Conservation (phyloP, 176 grass and related monocot genomes). For the Aegilops longissima region DNA sequence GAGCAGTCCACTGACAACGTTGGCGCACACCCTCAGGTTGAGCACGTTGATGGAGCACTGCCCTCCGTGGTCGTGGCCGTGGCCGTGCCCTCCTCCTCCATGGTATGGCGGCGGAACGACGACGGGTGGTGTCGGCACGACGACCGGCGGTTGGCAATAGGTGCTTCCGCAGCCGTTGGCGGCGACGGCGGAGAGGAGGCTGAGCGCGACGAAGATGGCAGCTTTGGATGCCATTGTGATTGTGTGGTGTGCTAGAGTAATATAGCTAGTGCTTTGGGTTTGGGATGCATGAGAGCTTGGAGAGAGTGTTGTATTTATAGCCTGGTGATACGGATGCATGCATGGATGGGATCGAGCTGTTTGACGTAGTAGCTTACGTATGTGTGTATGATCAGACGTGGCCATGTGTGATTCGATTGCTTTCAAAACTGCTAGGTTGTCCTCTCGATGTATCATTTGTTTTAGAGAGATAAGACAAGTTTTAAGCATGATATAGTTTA, state of each 20-base stretch:
- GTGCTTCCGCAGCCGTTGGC: neutral
- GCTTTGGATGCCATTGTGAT: neutral
- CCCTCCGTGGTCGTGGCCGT: neutral
- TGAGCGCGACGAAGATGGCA: neutral
- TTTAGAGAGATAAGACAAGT: neutral
- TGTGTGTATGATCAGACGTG: neutral
- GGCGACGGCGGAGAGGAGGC: conserved; percentile 10
- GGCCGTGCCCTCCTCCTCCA: neutral
- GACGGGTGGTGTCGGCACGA: neutral
- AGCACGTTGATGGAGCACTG: conserved; percentile 23
- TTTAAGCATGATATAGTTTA: neutral
- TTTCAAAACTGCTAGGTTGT: neutral
- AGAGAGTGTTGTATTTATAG: neutral
- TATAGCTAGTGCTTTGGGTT: neutral
- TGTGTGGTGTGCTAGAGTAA: neutral
- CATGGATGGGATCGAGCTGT: neutral
- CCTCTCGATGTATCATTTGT: neutral
- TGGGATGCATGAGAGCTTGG: neutral
- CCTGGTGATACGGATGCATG: neutral
- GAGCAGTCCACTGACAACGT: neutral
- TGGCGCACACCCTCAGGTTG: conserved; percentile 32
- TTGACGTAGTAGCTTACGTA: neutral
- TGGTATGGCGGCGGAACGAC: neutral
- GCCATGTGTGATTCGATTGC: neutral
- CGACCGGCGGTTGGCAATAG: neutral